Percentiles rank a stretch among this genome's conserved stretches.
Evolutionary conservation across 2,329 filamentous ascomycete species (phyloP).

Genomic region (Cordyceps militaris): DNA sequence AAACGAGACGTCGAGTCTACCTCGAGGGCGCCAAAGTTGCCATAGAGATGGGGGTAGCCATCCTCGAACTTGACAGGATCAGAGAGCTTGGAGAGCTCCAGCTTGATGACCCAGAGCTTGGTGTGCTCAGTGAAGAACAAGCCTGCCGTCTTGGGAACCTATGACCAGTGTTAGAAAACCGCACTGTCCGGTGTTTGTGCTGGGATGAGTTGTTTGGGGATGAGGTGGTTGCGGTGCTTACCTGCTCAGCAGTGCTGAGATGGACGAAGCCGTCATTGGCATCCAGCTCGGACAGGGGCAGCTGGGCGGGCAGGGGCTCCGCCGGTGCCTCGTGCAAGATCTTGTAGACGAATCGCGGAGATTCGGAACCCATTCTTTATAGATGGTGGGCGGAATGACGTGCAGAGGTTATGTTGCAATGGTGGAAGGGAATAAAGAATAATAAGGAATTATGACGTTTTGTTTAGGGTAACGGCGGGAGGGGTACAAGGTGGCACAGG

Average conservation of each 20-base stretch:
- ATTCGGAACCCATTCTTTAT: conserved; percentile 22
- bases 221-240: conserved; percentile 19
- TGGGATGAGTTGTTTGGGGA: too few relatives aligned
- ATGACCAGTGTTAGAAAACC: neutral
- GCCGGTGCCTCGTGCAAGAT: conserved; percentile 49
- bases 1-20: conserved; percentile 42
- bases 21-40: conserved; percentile 47
- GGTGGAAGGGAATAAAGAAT: neutral
- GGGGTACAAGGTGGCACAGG: neutral
- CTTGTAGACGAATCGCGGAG: conserved; percentile 49
- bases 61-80: conserved; percentile 47
- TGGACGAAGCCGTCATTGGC: conserved; percentile 55
- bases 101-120: conserved; percentile 45
- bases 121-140: conserved; percentile 35
- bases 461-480: conserved; percentile 3
- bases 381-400: neutral
- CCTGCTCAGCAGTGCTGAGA: conserved; percentile 50
- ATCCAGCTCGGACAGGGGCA: conserved; percentile 54
- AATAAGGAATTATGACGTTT: conserved; percentile 7
- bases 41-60: conserved; percentile 53
- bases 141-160: conserved; percentile 39
- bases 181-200: neutral
- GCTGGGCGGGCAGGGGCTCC: conserved; percentile 43
- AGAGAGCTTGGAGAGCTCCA: conserved; percentile 40
- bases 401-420: neutral